Evolutionary conservation across 768 basidiomycete species (phyloP), one percentile per base, ranked within the genome.

Genomic region (Amanita polypyramis): DNA sequence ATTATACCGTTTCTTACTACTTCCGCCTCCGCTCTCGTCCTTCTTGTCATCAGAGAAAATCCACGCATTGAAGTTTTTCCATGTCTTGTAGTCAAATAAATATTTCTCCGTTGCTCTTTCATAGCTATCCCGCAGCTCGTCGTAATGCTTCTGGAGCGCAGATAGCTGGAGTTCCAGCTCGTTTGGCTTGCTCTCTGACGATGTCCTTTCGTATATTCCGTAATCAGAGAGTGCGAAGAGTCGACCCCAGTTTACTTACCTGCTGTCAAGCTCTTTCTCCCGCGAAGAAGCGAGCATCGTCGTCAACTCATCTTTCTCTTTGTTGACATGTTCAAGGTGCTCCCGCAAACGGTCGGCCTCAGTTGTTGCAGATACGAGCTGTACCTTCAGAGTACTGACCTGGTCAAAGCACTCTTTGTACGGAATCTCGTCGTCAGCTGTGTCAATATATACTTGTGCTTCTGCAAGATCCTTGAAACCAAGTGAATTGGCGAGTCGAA

Each of bases 41-140:
- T 56, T 59, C 8, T 17, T 10, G 11, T 65, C 55, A 33, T 72
- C 64, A 27, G 52, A 55, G 40, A 66, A 66, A 4, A 75, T 53
- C 72, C 70, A 77, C 23, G 59, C 52, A 43, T 70, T 70, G 54
- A 75, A 67, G 12, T 55, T 56, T 36, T 61, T 61, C 76, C 77
- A 82, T 49, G 68, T 73, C 58, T 70, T 70, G 60, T 71, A 79
- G 57, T 83, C 75, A 15, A 52, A 50, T 51, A 73, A 69, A 59
- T 77, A 77, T 15, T 69, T 70, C 17, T 60, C 64, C 9, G 68
- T 68, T 10, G 72, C 71, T 1, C 73, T 68, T 43, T 70, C 65
- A 46, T 72, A 72, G 23, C 67, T 63, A 33, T 64, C 62, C 4
- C 61, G 51, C 1, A 84, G 62, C 0, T 64, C 65, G 34, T 77